A percentile compares a stretch with the other conserved stretches of the same genome.
phyloP scores from a whole-genome alignment of 148 eudicot species.

The Amaranthus hypochondriacus region DNA sequence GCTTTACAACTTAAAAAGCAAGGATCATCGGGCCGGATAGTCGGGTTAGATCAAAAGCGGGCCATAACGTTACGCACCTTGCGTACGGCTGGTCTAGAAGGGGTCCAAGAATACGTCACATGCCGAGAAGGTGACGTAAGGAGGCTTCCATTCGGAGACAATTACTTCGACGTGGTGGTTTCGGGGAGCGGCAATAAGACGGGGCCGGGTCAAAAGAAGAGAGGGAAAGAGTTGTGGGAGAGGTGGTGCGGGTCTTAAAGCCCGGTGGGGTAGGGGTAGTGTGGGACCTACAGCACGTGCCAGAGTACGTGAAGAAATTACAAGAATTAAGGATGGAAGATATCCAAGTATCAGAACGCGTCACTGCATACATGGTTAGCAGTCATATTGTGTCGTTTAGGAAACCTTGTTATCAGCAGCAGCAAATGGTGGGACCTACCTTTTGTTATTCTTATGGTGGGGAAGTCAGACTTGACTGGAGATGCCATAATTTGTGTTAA shows the following conservation, averaged over 20 bases:
- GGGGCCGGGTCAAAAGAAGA: slow-evolving; percentile 66
- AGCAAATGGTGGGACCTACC: slow-evolving; percentile 8
- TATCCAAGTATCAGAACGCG: slow-evolving; percentile 70
- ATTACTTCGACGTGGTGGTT: slow-evolving; percentile 91
- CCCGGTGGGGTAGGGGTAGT: slow-evolving; percentile 83
- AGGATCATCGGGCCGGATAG: slow-evolving; percentile 80
- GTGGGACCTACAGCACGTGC: slow-evolving; percentile 88
- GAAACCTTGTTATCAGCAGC: slow-evolving; percentile 52
- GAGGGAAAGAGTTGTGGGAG: slow-evolving; percentile 69
- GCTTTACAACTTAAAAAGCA: slow-evolving; percentile 79
- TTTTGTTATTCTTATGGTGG: slow-evolving; percentile 21
- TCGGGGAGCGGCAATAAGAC: slow-evolving; percentile 73
- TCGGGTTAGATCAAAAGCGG: slow-evolving; percentile 51
- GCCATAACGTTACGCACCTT: slow-evolving; percentile 48
- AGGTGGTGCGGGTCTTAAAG: slow-evolving; percentile 72
- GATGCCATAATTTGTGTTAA: slow-evolving; percentile 51
- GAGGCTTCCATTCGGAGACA: slow-evolving; percentile 63
- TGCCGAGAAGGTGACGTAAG: slow-evolving; percentile 82
- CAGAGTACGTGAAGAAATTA: slow-evolving; percentile 73
- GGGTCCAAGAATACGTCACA: slow-evolving; percentile 93
- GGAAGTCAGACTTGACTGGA: slow-evolving; percentile 84
- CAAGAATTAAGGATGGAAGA: slow-evolving; percentile 81
- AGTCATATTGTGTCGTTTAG: slow-evolving; percentile 78
- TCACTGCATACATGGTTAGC: slow-evolving; percentile 79
- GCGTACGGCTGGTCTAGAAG: slow-evolving; percentile 59